Conservation (phyloP, 768 basidiomycete species). For the Leucocoprinus leucothites region DNA sequence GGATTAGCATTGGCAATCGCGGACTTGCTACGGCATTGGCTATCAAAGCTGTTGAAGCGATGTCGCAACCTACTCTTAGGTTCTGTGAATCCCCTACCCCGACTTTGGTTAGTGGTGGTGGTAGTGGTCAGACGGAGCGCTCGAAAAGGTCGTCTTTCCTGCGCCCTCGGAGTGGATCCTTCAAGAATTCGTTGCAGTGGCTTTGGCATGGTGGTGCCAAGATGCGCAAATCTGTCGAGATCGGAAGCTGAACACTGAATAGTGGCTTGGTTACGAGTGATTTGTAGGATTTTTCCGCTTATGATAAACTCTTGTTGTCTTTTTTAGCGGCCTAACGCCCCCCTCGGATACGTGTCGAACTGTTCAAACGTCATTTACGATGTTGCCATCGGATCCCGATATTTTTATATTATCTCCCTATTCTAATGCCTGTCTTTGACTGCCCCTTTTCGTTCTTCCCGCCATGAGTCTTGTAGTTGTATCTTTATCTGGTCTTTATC, state of each 20-base stretch:
- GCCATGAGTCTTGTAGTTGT: no score
- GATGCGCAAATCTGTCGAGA: slow-evolving; percentile 14
- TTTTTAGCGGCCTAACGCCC: not conserved
- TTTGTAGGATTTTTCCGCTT: not conserved
- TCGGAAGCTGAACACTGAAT: not conserved
- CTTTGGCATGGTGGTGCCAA: slow-evolving; percentile 21
- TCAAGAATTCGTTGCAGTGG: slow-evolving; percentile 28
- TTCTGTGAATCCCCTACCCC: slow-evolving; percentile 5
- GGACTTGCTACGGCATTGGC: slow-evolving; percentile 55
- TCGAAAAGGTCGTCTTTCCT: slow-evolving; percentile 5
- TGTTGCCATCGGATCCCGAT: no score
- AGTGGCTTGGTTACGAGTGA: not conserved
- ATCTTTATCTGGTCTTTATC: no score
- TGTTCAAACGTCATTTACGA: no score
- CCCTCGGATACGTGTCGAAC: no score
- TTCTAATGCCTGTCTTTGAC: no score
- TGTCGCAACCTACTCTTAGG: slow-evolving; percentile 13
- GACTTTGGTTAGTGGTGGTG: not conserved
- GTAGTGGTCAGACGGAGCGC: not conserved
- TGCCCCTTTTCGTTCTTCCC: no score
- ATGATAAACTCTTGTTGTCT: no score
- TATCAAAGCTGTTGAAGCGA: slow-evolving; percentile 42
- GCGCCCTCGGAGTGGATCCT: slow-evolving; percentile 23
- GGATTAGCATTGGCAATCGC: slow-evolving; percentile 48
- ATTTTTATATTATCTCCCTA: no score